Percentiles rank a stretch among this genome's conserved stretches.
These are phyloP conservation scores for Pyronema omphalodes DNA, from an alignment of 495 filamentous ascomycete species.

Conservation along the genomic window DNA sequence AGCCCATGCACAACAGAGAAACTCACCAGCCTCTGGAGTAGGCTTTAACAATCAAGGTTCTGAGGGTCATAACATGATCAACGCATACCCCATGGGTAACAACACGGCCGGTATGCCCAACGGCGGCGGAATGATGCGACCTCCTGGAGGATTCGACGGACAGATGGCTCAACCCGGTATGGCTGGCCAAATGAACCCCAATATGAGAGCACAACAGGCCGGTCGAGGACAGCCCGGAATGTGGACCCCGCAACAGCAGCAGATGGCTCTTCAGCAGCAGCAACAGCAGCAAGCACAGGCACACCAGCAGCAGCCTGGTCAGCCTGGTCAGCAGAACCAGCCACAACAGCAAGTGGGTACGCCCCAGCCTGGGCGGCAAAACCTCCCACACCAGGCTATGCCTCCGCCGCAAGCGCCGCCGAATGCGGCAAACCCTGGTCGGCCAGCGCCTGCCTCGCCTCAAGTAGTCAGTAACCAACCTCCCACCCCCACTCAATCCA, in stretches of 20 bases:
- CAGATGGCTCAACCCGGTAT: constrained; percentile 44
- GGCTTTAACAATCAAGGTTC: constrained; percentile 33
- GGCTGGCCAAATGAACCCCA: constrained; percentile 24
- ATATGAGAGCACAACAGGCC: constrained; percentile 25
- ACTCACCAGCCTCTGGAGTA: constrained; percentile 60
- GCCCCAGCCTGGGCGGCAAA: constrained; percentile 40
- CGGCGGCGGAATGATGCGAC: constrained; percentile 45
- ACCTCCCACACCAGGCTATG: constrained; percentile 39
- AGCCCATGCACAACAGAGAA: constrained; percentile 41
- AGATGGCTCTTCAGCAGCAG: constrained; percentile 28
- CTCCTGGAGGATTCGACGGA: constrained; percentile 45
- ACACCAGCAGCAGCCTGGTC: constrained; percentile 32
- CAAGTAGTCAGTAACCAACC: constrained; percentile 57
- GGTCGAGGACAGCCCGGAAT: constrained; percentile 25
- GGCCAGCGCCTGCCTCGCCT: constrained; percentile 59
- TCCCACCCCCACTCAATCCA: constrained; percentile 63
- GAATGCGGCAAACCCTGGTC: constrained; percentile 36
- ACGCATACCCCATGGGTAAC: constrained; percentile 30
- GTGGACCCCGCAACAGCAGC: constrained; percentile 15
- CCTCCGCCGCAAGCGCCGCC: constrained; percentile 74
- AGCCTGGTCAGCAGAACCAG: constrained; percentile 37
- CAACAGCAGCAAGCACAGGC: constrained; percentile 24
- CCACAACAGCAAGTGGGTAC: constrained; percentile 51
- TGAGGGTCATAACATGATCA: constrained; percentile 35
- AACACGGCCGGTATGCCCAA: constrained; percentile 40